phyloP scores from a whole-genome alignment of 768 basidiomycete species.

The Exidia glandulosa region DNA sequence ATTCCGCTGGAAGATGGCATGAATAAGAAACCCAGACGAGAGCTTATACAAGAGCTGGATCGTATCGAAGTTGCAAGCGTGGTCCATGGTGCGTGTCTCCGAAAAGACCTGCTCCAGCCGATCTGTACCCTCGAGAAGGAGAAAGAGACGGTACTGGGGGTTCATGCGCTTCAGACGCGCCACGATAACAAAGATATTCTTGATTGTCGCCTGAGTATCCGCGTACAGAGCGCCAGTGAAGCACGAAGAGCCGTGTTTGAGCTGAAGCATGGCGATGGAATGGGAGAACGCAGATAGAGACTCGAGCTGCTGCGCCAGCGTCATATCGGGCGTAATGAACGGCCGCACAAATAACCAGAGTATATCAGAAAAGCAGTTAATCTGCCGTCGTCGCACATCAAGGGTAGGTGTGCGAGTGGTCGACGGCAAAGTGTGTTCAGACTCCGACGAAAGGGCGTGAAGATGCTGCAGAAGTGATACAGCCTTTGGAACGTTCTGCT shows the following conservation, averaged over 20 bases:
- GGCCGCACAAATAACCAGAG: not conserved
- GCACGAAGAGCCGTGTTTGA: not conserved
- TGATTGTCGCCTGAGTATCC: not conserved
- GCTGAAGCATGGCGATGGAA: not conserved
- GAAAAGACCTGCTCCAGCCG: not conserved
- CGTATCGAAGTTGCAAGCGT: not conserved
- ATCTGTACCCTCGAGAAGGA: not conserved
- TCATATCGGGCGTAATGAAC: not conserved
- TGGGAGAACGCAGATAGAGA: not conserved
- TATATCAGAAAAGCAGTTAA: not conserved
- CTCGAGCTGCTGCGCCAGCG: not conserved
- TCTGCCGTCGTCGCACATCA: too few species aligned
- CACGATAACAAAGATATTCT: not conserved
- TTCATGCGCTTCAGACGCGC: not conserved
- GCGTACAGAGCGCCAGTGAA: not conserved
- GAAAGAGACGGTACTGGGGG: not conserved
- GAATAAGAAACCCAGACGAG: not conserved
- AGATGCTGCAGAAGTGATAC: not conserved
- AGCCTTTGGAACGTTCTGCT: not conserved
- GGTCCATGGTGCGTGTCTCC: not conserved
- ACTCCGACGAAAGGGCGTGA: not conserved
- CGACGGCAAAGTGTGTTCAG: not conserved
- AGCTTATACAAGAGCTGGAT: not conserved
- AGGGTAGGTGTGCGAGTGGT: too few species aligned
- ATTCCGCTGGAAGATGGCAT: constrained; percentile 5